phyloP scores from a whole-genome alignment of 257 asterid species.

The Solanum bulbocastanum region DNA sequence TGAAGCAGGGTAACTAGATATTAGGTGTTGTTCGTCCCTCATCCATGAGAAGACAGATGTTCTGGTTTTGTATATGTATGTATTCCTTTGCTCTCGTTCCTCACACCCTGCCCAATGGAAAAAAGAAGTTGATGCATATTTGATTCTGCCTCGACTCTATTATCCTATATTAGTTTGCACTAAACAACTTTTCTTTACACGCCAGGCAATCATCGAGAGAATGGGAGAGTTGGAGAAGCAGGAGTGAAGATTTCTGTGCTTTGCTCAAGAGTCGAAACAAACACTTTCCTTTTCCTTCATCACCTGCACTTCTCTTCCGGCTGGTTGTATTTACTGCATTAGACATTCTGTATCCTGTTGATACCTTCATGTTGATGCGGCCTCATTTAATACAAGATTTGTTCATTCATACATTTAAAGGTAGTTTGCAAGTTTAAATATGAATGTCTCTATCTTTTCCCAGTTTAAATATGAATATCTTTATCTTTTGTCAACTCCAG shows the following conservation, averaged over 20 bases:
- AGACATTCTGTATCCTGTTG: background rate
- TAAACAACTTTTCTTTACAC: background rate
- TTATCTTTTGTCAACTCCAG: background rate
- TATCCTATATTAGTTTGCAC: background rate
- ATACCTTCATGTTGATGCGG: background rate
- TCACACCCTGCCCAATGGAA: background rate
- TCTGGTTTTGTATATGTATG: background rate
- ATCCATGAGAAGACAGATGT: background rate
- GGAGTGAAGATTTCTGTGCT: conserved; percentile 21
- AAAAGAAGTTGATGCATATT: background rate
- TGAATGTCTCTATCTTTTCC: background rate
- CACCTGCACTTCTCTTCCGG: background rate
- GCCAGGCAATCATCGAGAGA: conserved; percentile 88
- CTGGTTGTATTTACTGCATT: background rate
- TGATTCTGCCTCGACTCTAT: background rate
- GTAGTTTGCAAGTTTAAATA: background rate
- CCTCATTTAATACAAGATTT: background rate
- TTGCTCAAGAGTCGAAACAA: background rate
- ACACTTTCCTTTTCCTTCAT: background rate
- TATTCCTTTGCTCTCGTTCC: background rate
- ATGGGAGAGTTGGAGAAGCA: conserved; percentile 93
- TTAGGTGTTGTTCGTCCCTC: background rate
- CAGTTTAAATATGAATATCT: background rate
- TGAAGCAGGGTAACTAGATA: background rate
- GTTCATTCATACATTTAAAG: background rate